phyloP scores from a whole-genome alignment of 768 basidiomycete species.

The Termitomyces heimii region DNA sequence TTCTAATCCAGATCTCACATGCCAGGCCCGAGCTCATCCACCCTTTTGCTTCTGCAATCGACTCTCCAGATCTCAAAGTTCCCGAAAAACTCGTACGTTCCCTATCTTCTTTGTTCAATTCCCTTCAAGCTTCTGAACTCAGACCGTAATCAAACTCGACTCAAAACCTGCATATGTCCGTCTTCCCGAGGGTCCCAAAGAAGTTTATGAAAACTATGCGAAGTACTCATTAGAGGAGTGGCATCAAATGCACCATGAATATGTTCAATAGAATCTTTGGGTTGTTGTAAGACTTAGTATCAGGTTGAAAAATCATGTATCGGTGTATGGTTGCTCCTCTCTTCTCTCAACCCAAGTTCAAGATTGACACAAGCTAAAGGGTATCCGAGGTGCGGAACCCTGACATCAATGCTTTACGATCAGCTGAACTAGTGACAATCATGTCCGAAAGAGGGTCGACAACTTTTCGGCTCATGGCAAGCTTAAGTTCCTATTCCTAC shows the following conservation, averaged over 20 bases:
- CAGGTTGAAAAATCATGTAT: not conserved
- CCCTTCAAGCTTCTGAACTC: constrained; percentile 9
- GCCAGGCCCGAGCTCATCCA: constrained; percentile 58
- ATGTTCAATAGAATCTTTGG: not conserved
- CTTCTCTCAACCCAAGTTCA: too few species aligned
- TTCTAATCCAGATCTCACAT: not conserved
- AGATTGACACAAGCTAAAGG: too few species aligned
- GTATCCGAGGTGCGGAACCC: too few species aligned
- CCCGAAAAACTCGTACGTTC: constrained; percentile 29
- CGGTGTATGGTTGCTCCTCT: not conserved
- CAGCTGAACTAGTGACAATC: too few species aligned
- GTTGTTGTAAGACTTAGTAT: not conserved
- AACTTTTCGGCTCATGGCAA: too few species aligned
- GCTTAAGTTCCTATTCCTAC: too few species aligned
- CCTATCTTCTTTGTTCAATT: not conserved
- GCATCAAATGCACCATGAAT: constrained; percentile 44
- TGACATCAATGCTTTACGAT: too few species aligned
- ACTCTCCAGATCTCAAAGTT: constrained; percentile 46
- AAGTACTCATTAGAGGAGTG: constrained; percentile 46
- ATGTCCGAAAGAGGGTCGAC: too few species aligned
- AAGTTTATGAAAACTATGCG: constrained; percentile 38
- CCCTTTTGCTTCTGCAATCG: constrained; percentile 65
- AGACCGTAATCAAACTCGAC: constrained; percentile 34
- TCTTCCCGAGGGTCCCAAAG: constrained; percentile 53
- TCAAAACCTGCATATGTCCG: constrained; percentile 38